These are phyloP conservation scores for Skeletonema marinoi DNA, from an alignment of 108 stramenopile genomes.

Conservation along the genomic window DNA sequence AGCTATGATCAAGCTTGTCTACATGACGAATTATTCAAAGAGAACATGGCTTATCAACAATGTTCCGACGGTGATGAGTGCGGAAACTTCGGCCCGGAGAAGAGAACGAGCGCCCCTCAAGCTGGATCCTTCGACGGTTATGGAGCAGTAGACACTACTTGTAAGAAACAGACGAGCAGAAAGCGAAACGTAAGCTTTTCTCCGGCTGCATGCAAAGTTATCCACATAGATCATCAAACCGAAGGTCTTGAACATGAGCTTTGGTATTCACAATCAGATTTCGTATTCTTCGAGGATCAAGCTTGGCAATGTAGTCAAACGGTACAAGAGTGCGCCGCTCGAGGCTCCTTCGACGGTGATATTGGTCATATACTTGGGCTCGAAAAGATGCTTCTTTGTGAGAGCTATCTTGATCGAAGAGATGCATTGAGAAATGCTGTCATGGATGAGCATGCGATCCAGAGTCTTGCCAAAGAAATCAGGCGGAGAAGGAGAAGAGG, in stretches of 20 bases:
- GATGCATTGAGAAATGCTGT: background rate
- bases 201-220: too few relatives aligned
- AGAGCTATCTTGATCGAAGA: background rate
- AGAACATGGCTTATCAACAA: too few relatives aligned
- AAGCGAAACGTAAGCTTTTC: too few relatives aligned
- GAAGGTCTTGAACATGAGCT: background rate
- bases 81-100: too few relatives aligned
- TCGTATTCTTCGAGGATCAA: background rate
- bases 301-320: background rate
- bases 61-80: too few relatives aligned
- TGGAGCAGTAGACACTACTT: too few relatives aligned
- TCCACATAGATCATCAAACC: background rate
- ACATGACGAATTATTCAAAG: too few relatives aligned
- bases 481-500: background rate
- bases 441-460: background rate
- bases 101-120: too few relatives aligned
- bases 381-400: background rate
- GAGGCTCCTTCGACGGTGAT: background rate
- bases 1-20: too few relatives aligned
- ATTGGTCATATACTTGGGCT: background rate
- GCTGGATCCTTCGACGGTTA: too few relatives aligned
- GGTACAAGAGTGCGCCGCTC: background rate
- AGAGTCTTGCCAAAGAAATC: background rate
- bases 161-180: too few relatives aligned
- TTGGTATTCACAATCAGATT: background rate